Evolutionary conservation across 805 yeast genomes (phyloP).

Genomic region (Metschnikowia arizonensis): DNA sequence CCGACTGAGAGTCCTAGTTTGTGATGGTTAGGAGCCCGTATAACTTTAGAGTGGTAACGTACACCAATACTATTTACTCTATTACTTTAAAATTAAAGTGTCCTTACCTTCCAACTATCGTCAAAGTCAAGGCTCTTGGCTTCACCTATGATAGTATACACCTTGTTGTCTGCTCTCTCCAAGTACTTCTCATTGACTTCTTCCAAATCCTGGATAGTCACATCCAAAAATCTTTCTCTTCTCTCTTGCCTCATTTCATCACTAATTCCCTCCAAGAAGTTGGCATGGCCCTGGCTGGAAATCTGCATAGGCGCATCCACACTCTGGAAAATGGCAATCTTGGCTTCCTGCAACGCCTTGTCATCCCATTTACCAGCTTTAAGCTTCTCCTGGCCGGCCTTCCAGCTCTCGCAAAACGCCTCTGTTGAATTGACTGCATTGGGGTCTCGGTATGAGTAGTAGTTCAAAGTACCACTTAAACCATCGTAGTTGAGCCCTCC

Average conservation of each 20-base stretch:
- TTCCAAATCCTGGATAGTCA: constrained; percentile 56
- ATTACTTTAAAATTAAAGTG: constrained; percentile 7
- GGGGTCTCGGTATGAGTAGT: constrained; percentile 93
- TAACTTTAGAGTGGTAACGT: no score
- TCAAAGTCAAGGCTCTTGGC: constrained; percentile 23
- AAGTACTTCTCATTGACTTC: constrained; percentile 68
- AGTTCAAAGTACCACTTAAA: constrained; percentile 72
- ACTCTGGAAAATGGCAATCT: constrained; percentile 84
- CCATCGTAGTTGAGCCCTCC: constrained; percentile 88
- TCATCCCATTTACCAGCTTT: constrained; percentile 47
- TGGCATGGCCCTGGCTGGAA: constrained; percentile 66
- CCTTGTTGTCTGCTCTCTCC: constrained; percentile 22
- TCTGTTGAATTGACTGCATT: constrained; percentile 66
- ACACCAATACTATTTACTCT: no score
- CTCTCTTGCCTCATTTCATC: constrained; percentile 78
- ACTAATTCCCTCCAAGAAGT: constrained; percentile 65
- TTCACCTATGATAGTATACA: constrained; percentile 47
- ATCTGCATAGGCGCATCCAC: constrained; percentile 87
- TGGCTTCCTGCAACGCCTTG: constrained; percentile 80
- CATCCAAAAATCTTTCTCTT: constrained; percentile 69
- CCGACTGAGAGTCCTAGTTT: no score
- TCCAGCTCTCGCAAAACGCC: constrained; percentile 44
- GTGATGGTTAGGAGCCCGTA: no score
- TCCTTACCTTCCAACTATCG: constrained; percentile 18
- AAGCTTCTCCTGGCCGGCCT: constrained; percentile 42